Conservation (phyloP, 441 rosid species). For the Gossypium trilobum region DNA sequence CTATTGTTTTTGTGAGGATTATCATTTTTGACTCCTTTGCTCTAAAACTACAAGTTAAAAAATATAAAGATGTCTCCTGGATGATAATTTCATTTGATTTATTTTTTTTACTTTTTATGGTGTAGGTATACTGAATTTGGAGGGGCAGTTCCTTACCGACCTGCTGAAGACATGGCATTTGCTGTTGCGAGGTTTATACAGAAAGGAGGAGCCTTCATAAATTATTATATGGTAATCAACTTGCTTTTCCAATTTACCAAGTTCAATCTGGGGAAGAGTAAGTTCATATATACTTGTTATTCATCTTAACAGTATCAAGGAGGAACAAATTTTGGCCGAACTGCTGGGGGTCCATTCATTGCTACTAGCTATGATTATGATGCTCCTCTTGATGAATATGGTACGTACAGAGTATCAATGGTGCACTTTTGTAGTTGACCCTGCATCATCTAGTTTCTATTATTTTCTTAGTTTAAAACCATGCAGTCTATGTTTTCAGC, state of each 20-base stretch:
- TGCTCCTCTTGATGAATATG: conserved; percentile 95
- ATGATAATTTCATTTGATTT: neutral
- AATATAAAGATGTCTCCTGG: neutral
- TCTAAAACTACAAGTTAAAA: conserved; percentile 3
- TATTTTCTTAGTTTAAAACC: neutral
- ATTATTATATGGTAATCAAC: conserved; percentile 77
- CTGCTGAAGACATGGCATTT: conserved; percentile 94
- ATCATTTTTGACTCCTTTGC: neutral
- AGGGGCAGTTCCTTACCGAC: conserved; percentile 83
- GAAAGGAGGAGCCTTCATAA: conserved; percentile 86
- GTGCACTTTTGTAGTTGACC: neutral
- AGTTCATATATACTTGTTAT: conserved; percentile 18
- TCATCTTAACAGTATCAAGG: conserved; percentile 69
- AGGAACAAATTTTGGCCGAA: conserved; percentile 94
- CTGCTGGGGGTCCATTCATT: conserved; percentile 98
- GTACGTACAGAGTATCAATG: conserved; percentile 26
- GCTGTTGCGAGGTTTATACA: conserved; percentile 89
- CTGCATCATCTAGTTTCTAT: neutral
- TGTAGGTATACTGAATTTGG: conserved; percentile 89
- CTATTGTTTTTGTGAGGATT: neutral
- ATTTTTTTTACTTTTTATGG: conserved; percentile 1
- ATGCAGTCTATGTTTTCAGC: neutral
- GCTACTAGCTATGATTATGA: conserved; percentile 96
- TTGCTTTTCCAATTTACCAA: neutral
- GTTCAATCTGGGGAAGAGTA: conserved; percentile 6